phyloP scores from a whole-genome alignment of 192 early-diverging fungal genomes.

The Backusella luteola region DNA sequence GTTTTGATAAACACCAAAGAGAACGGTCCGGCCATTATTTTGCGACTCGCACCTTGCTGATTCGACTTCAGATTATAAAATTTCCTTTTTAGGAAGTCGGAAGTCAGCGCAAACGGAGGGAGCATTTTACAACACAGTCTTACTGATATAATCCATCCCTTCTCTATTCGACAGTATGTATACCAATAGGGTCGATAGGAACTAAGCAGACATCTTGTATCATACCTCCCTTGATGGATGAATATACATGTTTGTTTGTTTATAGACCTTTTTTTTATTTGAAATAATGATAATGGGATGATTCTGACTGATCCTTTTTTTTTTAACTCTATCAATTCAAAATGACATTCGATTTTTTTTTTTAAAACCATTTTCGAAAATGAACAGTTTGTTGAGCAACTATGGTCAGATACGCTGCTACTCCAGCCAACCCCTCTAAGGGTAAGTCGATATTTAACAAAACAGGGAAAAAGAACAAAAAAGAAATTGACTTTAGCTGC shows the following conservation, averaged over 20 bases:
- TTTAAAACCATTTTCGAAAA: not conserved
- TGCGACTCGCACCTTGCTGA: not conserved
- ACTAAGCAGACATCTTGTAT: not conserved
- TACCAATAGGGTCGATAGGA: constrained; percentile 4
- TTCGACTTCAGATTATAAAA: not conserved
- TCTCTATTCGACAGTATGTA: constrained; percentile 18
- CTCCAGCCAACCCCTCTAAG: constrained; percentile 79
- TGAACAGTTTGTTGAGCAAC: constrained; percentile 33
- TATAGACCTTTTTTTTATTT: not conserved
- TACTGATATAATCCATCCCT: constrained; percentile 11
- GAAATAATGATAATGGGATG: not conserved
- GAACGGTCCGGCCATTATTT: not conserved
- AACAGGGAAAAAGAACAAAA: no score
- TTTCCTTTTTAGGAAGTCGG: not conserved
- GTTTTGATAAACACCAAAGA: not conserved
- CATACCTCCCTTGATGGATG: not conserved
- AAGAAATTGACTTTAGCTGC: no score
- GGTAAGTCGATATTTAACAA: constrained; percentile 40
- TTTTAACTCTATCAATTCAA: not conserved
- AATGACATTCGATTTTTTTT: not conserved
- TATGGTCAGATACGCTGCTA: constrained; percentile 85
- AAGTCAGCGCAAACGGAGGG: not conserved
- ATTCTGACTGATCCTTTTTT: not conserved
- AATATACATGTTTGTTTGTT: not conserved
- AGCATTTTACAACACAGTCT: not conserved